Conservation (phyloP, 768 basidiomycete species). For the Suillus cothurnatus region DNA sequence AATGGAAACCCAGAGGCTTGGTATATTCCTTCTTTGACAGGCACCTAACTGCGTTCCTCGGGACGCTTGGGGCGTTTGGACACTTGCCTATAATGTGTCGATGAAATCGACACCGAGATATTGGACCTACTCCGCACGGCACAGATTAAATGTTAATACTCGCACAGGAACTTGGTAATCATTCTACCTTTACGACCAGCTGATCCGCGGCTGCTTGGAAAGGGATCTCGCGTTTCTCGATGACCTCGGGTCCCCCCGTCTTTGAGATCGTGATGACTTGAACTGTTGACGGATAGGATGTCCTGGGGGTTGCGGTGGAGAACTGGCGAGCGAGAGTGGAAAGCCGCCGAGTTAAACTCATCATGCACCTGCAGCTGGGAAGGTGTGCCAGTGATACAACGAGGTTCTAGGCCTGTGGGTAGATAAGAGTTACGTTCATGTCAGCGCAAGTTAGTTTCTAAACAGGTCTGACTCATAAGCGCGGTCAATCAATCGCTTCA, state of each 20-base stretch:
- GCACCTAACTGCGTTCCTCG: not conserved
- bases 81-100: conserved; percentile 67
- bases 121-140: conserved; percentile 49
- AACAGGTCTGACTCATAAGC: conserved; percentile 3
- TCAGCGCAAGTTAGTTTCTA: conserved; percentile 1
- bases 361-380: conserved; percentile 4
- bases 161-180: not conserved
- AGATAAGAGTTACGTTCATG: conserved; percentile 1
- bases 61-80: conserved; percentile 20
- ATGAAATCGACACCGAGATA: conserved; percentile 88
- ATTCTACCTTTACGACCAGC: conserved; percentile 45
- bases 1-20: conserved; percentile 58
- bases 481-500: not conserved
- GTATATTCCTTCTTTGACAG: conserved; percentile 63
- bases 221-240: conserved; percentile 66
- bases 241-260: conserved; percentile 77
- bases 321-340: conserved; percentile 34
- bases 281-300: conserved; percentile 62
- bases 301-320: conserved; percentile 31
- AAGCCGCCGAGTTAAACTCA: conserved; percentile 19
- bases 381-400: not conserved
- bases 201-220: conserved; percentile 66
- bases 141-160: not conserved
- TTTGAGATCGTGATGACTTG: conserved; percentile 73
- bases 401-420: not conserved